Conservation (phyloP, 768 basidiomycete species). For the Leccinum boreale region DNA sequence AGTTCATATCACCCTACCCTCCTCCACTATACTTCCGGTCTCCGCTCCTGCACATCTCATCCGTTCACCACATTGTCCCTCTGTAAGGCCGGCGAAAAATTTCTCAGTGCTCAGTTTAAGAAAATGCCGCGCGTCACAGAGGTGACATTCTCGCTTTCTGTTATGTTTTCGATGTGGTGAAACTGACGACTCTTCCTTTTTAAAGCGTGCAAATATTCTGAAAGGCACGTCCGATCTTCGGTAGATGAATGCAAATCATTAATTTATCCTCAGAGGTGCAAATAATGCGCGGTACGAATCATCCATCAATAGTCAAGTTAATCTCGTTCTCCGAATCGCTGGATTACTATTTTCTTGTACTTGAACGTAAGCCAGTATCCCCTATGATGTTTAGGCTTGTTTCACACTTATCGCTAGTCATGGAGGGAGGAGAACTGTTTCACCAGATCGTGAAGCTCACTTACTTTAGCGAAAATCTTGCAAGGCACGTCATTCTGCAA, state of each 20-base stretch:
- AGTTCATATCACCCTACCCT: conserved; percentile 24
- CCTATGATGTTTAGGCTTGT: not conserved
- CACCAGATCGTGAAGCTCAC: conserved; percentile 99
- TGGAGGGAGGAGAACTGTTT: conserved; percentile 98
- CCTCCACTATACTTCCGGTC: conserved; percentile 21
- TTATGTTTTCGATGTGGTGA: conserved; percentile 13
- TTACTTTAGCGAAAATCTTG: conserved; percentile 96
- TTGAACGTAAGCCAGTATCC: conserved; percentile 68
- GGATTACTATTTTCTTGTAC: conserved; percentile 91
- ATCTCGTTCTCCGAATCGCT: conserved; percentile 87
- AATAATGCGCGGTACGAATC: conserved; percentile 94
- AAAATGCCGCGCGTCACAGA: conserved; percentile 97
- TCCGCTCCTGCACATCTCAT: conserved; percentile 9
- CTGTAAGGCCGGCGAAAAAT: conserved; percentile 83
- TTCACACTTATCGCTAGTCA: conserved; percentile 49
- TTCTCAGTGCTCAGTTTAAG: conserved; percentile 91
- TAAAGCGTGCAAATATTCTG: conserved; percentile 92
- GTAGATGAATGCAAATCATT: not conserved
- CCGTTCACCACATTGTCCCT: conserved; percentile 25
- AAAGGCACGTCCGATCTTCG: conserved; percentile 54
- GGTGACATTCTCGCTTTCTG: conserved; percentile 49
- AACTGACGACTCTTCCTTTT: conserved; percentile 19
- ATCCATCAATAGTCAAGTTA: conserved; percentile 91
- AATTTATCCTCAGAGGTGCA: conserved; percentile 73
- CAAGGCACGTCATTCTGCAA: conserved; percentile 95